Percentiles rank a stretch among this genome's conserved stretches.
Evolutionary conservation across 2,329 filamentous ascomycete species (phyloP).

Genomic region (Xylariomycetidae sp.): DNA sequence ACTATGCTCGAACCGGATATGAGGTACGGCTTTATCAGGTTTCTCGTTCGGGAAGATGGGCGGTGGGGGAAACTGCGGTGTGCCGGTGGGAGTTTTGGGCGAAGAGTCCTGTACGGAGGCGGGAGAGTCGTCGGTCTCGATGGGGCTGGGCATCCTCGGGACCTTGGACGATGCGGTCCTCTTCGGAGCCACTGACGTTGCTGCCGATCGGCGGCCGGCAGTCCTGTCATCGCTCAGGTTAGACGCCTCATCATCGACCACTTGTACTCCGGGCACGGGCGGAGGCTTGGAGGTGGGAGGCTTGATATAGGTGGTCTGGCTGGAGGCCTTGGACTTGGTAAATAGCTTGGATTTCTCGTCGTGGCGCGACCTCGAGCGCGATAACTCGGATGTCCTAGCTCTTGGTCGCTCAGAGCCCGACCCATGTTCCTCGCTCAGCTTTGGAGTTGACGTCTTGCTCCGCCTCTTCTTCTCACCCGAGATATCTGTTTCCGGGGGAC

Average conservation of each 20-base stretch:
- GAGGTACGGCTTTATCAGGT: slow-evolving; percentile 25
- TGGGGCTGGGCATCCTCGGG: slow-evolving; percentile 22
- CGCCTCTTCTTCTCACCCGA: slow-evolving; percentile 40
- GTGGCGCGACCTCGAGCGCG: slow-evolving; percentile 39
- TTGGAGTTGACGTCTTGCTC: slow-evolving; percentile 28
- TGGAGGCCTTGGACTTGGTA: slow-evolving; percentile 51
- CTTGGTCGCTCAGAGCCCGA: slow-evolving; percentile 33
- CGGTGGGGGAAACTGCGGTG: slow-evolving; percentile 46
- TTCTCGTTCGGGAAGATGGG: slow-evolving; percentile 38
- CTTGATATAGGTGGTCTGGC: slow-evolving; percentile 51
- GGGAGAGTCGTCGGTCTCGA: slow-evolving; percentile 46
- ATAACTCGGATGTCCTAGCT: slow-evolving; percentile 40
- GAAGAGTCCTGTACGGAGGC: slow-evolving; percentile 50
- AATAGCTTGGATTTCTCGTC: slow-evolving; percentile 51
- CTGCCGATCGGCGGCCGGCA: slow-evolving; percentile 24
- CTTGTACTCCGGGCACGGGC: slow-evolving; percentile 27
- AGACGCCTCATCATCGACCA: slow-evolving; percentile 21
- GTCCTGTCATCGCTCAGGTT: slow-evolving; percentile 29
- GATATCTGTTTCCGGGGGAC: slow-evolving; percentile 59
- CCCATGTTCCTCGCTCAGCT: slow-evolving; percentile 32
- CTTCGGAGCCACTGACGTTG: slow-evolving; percentile 31
- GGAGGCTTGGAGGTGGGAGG: slow-evolving; percentile 25
- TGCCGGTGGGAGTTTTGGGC: slow-evolving; percentile 53
- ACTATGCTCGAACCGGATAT: slow-evolving; percentile 31
- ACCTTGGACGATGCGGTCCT: slow-evolving; percentile 28